Conservation (phyloP, 2,329 filamentous ascomycete genomes). For the Xylariaceae sp. region DNA sequence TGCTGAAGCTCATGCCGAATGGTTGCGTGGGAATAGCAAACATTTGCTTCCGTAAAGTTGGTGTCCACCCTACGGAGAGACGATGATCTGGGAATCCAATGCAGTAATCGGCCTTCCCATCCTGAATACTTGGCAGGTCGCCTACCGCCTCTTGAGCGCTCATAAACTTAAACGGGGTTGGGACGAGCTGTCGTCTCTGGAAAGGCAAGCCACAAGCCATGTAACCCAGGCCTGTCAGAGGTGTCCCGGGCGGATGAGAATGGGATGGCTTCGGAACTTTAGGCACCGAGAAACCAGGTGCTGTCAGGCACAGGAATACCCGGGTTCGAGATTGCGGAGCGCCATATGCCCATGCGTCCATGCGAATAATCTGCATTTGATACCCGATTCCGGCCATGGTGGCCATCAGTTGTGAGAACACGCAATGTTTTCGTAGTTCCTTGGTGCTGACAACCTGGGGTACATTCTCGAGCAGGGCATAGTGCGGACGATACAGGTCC, state of each 20-base stretch:
- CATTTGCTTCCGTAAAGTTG: conserved; percentile 37
- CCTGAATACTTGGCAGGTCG: conserved; percentile 57
- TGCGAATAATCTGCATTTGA: conserved; percentile 58
- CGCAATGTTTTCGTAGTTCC: conserved; percentile 46
- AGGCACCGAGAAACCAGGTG: conserved; percentile 54
- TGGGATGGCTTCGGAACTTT: conserved; percentile 53
- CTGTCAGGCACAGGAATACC: conserved; percentile 64
- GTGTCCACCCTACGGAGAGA: conserved; percentile 32
- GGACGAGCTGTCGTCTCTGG: conserved; percentile 39
- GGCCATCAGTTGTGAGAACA: conserved; percentile 67
- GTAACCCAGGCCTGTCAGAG: conserved; percentile 40
- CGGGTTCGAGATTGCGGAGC: conserved; percentile 58
- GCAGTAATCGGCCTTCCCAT: conserved; percentile 54
- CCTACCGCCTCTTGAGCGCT: conserved; percentile 44
- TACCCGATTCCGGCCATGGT: conserved; percentile 70
- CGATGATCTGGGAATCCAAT: conserved; percentile 63
- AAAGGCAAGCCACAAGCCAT: conserved; percentile 54
- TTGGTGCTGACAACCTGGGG: conserved; percentile 50
- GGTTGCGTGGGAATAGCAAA: conserved; percentile 52
- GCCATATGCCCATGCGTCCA: conserved; percentile 64
- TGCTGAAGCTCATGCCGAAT: conserved; percentile 43
- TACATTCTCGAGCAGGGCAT: conserved; percentile 73
- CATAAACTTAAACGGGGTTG: conserved; percentile 54
- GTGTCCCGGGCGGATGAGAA: conserved; percentile 39
- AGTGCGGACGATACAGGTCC: conserved; percentile 68